A percentile compares a stretch with the other conserved stretches of the same genome.
Conservation (phyloP, 345 rosid species). For the Rhodamnia argentea region DNA sequence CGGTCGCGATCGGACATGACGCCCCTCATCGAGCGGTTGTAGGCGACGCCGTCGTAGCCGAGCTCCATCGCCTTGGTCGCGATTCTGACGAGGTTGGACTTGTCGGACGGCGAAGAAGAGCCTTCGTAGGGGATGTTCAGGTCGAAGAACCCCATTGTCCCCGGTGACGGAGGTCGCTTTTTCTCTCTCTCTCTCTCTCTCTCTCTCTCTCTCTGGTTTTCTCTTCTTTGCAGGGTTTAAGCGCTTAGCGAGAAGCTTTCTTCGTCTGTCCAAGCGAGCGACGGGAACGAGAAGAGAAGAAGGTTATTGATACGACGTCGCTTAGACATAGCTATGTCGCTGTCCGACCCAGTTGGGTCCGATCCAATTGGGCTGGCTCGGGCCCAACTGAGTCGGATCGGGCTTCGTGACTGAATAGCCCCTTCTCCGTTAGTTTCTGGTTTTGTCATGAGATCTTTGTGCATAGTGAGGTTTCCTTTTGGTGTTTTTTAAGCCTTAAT, state of each 20-base stretch:
- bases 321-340: neutral
- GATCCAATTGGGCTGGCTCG: no score
- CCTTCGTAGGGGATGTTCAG: conserved; percentile 46
- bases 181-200: no score
- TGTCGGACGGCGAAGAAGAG: conserved; percentile 9
- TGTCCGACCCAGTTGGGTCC: neutral
- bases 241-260: neutral
- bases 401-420: neutral
- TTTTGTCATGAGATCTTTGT: neutral
- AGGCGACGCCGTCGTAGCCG: conserved; percentile 58
- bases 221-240: no score
- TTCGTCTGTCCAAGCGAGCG: neutral
- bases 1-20: conserved; percentile 52
- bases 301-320: neutral
- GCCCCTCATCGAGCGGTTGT: conserved; percentile 40
- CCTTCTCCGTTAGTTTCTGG: neutral
- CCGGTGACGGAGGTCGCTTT: no score
- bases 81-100: conserved; percentile 34
- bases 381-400: neutral
- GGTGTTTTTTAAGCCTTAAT: neutral
- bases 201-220: no score
- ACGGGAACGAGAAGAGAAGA: neutral
- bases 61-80: conserved; percentile 70
- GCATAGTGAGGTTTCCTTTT: neutral
- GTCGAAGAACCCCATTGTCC: conserved; percentile 74